Percentiles rank a stretch among this genome's conserved stretches.
phyloP scores from a whole-genome alignment of 78 protist species.

The Dictyostelium capitatum region DNA sequence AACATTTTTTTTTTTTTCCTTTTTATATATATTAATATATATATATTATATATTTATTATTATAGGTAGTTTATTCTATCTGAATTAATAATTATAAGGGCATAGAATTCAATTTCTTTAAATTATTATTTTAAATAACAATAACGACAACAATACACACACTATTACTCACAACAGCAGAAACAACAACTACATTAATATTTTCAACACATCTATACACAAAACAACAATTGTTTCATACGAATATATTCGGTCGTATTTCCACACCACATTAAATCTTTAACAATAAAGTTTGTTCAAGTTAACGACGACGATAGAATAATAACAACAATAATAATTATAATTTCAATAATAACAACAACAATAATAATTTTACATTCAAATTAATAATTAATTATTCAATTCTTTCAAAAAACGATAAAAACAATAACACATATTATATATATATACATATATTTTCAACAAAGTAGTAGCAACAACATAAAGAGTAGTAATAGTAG shows the following conservation, averaged over 20 bases:
- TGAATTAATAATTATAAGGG: slow-evolving; percentile 26
- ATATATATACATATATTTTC: no score
- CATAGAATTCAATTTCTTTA: slow-evolving; percentile 33
- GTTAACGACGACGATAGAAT: no score
- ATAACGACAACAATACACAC: not conserved
- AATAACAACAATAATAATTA: no score
- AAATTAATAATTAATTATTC: no score
- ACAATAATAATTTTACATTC: no score
- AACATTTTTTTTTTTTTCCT: not conserved
- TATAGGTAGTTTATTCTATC: not conserved
- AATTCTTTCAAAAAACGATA: no score
- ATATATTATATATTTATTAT: not conserved
- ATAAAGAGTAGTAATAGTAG: not conserved
- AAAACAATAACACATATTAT: no score
- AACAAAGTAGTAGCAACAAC: not conserved
- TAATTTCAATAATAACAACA: no score
- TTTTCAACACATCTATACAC: not conserved
- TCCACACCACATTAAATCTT: no score
- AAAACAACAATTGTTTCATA: not conserved
- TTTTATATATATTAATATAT: not conserved
- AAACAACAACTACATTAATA: not conserved
- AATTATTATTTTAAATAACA: slow-evolving; percentile 19
- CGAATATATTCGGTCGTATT: not conserved
- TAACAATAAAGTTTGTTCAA: no score
- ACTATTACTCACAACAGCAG: not conserved